Evolutionary conservation across 208 protist species (phyloP).

Genomic region (Polymyxa betae): DNA sequence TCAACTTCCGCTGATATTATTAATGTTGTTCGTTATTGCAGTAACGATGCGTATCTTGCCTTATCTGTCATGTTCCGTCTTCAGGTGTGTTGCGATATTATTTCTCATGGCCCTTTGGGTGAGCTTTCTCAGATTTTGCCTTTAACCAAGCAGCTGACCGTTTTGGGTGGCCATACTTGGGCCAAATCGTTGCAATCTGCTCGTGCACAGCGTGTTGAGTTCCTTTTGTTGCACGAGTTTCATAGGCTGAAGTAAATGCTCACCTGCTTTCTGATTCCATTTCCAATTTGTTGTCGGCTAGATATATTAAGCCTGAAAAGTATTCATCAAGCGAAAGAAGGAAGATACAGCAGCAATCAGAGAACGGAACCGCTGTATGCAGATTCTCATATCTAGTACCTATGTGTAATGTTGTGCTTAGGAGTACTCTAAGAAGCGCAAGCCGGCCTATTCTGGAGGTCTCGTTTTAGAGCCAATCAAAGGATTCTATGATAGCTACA

Average conservation of each 20-base stretch:
- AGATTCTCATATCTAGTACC: not conserved
- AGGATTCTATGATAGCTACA: constrained; percentile 94
- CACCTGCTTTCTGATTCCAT: not conserved
- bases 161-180: constrained; percentile 78
- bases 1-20: constrained; percentile 12
- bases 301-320: constrained; percentile 60
- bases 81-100: constrained; percentile 69
- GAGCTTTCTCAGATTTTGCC: constrained; percentile 76
- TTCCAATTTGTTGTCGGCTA: not conserved
- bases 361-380: not conserved
- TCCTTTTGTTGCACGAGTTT: constrained; percentile 95
- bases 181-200: constrained; percentile 64
- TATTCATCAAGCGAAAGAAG: constrained; percentile 19
- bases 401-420: constrained; percentile 7
- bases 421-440: constrained; percentile 51
- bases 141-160: constrained; percentile 94
- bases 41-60: constrained; percentile 79
- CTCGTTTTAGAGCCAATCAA: constrained; percentile 91
- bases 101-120: not conserved
- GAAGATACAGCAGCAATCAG: not conserved
- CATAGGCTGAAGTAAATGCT: constrained; percentile 62
- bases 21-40: constrained; percentile 63
- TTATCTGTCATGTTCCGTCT: constrained; percentile 86
- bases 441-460: constrained; percentile 73
- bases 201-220: constrained; percentile 96